These are phyloP conservation scores for Colletotrichum chlorophyti DNA, from an alignment of 2,329 filamentous ascomycete genomes.

Conservation along the genomic window DNA sequence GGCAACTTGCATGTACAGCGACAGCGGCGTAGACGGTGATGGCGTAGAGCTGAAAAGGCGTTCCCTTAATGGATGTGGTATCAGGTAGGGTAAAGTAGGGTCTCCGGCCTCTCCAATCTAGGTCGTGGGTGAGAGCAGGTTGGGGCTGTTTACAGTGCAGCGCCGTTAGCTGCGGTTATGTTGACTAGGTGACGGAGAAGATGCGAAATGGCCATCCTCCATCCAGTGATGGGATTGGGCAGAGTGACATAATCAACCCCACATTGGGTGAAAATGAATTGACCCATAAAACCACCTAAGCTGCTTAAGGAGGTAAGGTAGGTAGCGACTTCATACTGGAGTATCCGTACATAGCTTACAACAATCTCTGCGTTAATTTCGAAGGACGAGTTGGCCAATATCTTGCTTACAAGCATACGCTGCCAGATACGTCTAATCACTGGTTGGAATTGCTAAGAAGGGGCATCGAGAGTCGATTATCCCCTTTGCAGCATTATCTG, in stretches of 20 bases:
- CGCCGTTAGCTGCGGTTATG: conserved; percentile 4
- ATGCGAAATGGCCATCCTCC: conserved; percentile 24
- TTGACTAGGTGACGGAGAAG: conserved; percentile 22
- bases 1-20: background rate
- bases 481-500: too few relatives aligned
- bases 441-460: too few relatives aligned
- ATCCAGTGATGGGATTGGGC: conserved; percentile 11
- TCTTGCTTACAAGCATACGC: background rate
- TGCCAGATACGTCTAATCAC: too few relatives aligned
- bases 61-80: conserved; percentile 16
- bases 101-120: background rate
- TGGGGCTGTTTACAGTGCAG: conserved; percentile 23
- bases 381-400: too few relatives aligned
- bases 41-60: conserved; percentile 2
- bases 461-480: too few relatives aligned
- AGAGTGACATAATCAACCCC: conserved; percentile 21
- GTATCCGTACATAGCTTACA: too few relatives aligned
- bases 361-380: too few relatives aligned
- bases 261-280: conserved; percentile 1
- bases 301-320: conserved; percentile 15
- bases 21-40: background rate
- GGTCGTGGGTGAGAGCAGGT: conserved; percentile 1
- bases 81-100: conserved; percentile 7
- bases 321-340: background rate
- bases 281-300: background rate